These are phyloP conservation scores for Dovyalis caffra DNA, from an alignment of 345 rosid genomes.

Conservation along the genomic window DNA sequence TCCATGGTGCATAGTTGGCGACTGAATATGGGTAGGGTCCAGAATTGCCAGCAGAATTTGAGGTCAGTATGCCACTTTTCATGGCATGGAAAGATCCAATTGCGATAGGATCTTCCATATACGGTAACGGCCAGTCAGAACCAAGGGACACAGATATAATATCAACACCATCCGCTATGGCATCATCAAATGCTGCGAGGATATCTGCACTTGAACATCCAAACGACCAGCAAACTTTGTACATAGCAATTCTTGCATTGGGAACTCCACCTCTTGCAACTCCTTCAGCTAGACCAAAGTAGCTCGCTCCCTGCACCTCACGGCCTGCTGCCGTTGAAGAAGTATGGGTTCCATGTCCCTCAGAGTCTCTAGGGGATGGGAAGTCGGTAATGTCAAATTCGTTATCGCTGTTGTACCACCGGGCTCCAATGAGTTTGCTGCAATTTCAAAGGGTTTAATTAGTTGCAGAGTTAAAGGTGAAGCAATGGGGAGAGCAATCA, in stretches of 20 bases:
- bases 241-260: constrained; percentile 31
- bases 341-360: constrained; percentile 39
- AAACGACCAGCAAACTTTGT: constrained; percentile 37
- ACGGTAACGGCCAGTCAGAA: background rate
- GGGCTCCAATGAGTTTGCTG: constrained; percentile 36
- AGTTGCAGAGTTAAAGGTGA: background rate
- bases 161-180: constrained; percentile 42
- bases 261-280: constrained; percentile 40
- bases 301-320: constrained; percentile 19
- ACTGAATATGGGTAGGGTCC: constrained; percentile 20
- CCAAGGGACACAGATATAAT: constrained; percentile 32
- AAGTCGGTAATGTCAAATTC: background rate
- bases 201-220: constrained; percentile 35
- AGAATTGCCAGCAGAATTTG: constrained; percentile 33
- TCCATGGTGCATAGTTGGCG: constrained; percentile 37
- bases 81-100: constrained; percentile 40
- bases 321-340: constrained; percentile 39
- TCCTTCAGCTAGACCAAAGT: constrained; percentile 29
- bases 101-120: constrained; percentile 22
- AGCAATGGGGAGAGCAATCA: background rate
- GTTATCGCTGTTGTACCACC: constrained; percentile 11
- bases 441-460: background rate
- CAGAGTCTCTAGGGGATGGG: constrained; percentile 26
- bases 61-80: constrained; percentile 37
- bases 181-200: constrained; percentile 45